Evolutionary conservation across 2,329 filamentous ascomycete genomes (phyloP).

Genomic region (Pyrenochaeta sp.): DNA sequence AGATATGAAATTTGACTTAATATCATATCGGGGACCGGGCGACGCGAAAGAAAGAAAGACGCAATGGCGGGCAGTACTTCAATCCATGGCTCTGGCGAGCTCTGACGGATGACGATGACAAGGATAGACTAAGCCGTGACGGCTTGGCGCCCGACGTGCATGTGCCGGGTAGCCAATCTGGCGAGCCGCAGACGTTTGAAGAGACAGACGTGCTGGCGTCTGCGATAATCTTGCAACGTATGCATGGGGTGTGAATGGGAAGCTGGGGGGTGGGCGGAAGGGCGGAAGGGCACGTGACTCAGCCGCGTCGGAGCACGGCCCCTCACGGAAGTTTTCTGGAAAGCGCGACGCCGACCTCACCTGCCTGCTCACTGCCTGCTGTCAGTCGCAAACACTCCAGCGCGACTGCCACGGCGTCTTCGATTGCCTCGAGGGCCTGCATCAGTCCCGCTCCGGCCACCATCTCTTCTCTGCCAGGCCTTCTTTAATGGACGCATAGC

Average conservation of each 20-base stretch:
- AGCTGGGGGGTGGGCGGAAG: background rate
- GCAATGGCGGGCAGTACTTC: constrained; percentile 1
- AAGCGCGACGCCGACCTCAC: constrained; percentile 26
- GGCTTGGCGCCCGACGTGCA: constrained; percentile 19
- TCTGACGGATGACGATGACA: constrained; percentile 30
- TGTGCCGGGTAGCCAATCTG: too few species aligned
- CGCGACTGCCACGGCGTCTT: constrained; percentile 12
- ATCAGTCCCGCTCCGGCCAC: background rate
- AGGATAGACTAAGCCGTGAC: constrained; percentile 26
- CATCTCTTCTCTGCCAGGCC: background rate
- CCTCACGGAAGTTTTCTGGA: constrained; percentile 20
- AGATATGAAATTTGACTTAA: constrained; percentile 76
- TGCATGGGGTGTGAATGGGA: background rate
- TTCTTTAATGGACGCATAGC: constrained; percentile 35
- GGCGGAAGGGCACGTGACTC: constrained; percentile 9
- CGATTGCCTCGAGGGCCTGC: constrained; percentile 9
- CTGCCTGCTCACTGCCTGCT: constrained; percentile 7
- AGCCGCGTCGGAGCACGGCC: constrained; percentile 7
- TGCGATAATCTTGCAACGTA: background rate
- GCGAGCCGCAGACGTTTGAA: too few species aligned
- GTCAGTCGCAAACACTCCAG: constrained; percentile 21
- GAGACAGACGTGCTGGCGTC: too few species aligned
- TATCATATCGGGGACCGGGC: constrained; percentile 65
- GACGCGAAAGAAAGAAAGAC: background rate
- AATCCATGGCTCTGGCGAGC: background rate